Percentiles rank a stretch among this genome's conserved stretches.
These are phyloP conservation scores for Nepenthes alata DNA, from an alignment of 179 eudicot species.

Conservation along the genomic window DNA sequence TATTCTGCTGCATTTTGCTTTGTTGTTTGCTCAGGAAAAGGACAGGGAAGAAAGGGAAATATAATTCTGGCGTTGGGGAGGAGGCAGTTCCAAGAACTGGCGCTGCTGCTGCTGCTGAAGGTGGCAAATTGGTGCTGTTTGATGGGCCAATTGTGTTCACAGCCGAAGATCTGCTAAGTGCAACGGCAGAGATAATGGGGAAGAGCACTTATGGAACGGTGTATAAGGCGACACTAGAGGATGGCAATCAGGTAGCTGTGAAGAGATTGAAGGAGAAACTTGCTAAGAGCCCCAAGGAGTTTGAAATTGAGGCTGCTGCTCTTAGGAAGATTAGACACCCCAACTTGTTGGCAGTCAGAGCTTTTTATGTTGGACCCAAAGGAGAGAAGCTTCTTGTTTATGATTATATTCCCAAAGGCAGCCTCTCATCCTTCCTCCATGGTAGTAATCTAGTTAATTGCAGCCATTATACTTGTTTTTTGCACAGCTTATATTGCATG, in stretches of 20 bases:
- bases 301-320: conserved; percentile 56
- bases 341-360: conserved; percentile 67
- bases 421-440: conserved; percentile 82
- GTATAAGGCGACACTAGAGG: conserved; percentile 83
- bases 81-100: conserved; percentile 21
- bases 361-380: conserved; percentile 84
- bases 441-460: conserved; percentile 28
- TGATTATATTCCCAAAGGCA: conserved; percentile 73
- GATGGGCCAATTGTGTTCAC: conserved; percentile 79
- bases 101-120: conserved; percentile 38
- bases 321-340: conserved; percentile 72
- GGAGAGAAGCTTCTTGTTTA: conserved; percentile 97
- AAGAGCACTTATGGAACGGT: conserved; percentile 80
- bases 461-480: no score
- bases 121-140: conserved; percentile 81
- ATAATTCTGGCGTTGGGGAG: conserved; percentile 13
- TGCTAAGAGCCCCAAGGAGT: conserved; percentile 68
- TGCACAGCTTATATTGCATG: no score
- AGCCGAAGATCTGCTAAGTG: conserved; percentile 75
- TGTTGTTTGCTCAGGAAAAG: conserved; percentile 72
- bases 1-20: conserved; percentile 52
- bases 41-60: conserved; percentile 15
- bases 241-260: conserved; percentile 72
- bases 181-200: conserved; percentile 89
- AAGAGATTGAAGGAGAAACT: conserved; percentile 88